phyloP scores from a whole-genome alignment of 306 rosid species.

The Cucurbita moschata region DNA sequence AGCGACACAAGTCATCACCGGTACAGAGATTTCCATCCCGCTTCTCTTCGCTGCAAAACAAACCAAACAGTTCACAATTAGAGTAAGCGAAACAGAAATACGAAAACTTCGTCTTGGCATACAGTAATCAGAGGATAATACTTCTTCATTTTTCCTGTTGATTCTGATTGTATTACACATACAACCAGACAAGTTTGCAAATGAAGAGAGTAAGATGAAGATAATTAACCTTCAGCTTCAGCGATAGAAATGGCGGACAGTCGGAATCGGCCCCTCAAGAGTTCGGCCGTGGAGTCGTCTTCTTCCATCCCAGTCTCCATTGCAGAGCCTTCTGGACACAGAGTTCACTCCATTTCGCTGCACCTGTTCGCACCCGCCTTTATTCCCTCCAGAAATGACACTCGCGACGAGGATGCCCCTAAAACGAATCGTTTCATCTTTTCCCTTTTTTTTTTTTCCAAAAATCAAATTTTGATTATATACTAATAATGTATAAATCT shows the following conservation, averaged over 20 bases:
- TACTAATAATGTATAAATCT: no score
- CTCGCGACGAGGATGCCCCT: background rate
- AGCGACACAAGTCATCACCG: conserved; percentile 60
- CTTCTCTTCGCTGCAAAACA: conserved; percentile 28
- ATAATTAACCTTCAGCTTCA: conserved; percentile 46
- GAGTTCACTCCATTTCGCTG: background rate
- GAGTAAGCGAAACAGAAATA: background rate
- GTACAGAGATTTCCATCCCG: conserved; percentile 51
- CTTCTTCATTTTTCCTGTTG: background rate
- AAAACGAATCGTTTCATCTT: background rate
- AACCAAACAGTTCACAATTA: background rate
- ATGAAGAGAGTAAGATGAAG: background rate
- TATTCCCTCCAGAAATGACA: background rate
- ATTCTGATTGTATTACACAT: background rate
- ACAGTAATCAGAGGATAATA: background rate
- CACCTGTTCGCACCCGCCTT: background rate
- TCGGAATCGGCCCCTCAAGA: conserved; percentile 57
- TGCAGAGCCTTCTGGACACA: background rate
- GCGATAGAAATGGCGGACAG: conserved; percentile 59
- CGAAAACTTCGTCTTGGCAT: background rate
- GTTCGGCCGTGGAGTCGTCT: conserved; percentile 31
- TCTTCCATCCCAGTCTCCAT: conserved; percentile 23
- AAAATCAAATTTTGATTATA: no score
- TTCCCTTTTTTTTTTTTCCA: background rate
- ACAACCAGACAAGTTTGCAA: background rate